Conservation (phyloP, 2,329 filamentous ascomycete genomes). For the Apiospora marii region DNA sequence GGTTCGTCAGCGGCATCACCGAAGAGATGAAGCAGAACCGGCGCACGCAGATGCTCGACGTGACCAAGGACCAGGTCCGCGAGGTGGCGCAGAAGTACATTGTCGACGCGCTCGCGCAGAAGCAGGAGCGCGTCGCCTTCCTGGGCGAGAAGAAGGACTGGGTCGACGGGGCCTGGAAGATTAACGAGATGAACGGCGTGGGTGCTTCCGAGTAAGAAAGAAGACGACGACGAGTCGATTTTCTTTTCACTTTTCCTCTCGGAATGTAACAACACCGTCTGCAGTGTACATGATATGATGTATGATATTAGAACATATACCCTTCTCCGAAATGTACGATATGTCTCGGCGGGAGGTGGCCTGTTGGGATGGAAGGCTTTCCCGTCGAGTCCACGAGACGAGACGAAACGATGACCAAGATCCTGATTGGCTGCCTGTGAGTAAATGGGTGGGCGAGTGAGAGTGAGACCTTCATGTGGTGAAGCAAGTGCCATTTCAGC, state of each 20-base stretch:
- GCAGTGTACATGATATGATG: constrained; percentile 37
- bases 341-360: constrained; percentile 28
- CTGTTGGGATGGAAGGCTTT: constrained; percentile 30
- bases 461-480: not conserved
- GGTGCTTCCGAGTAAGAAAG: constrained; percentile 22
- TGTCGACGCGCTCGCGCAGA: constrained; percentile 69
- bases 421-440: not conserved
- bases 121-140: constrained; percentile 72
- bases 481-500: constrained; percentile 41
- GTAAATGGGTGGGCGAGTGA: not conserved
- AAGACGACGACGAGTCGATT: not conserved
- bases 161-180: constrained; percentile 76
- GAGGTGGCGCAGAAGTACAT: constrained; percentile 84
- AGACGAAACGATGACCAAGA: not conserved
- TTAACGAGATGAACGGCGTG: constrained; percentile 67
- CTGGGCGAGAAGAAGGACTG: constrained; percentile 86
- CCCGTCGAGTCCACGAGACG: constrained; percentile 3
- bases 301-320: constrained; percentile 48
- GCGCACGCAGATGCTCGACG: constrained; percentile 85
- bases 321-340: constrained; percentile 42
- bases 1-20: constrained; percentile 85
- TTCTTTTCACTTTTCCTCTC: not conserved
- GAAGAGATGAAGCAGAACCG: constrained; percentile 88
- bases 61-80: constrained; percentile 80
- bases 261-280: not conserved